Conservation (phyloP, 1,284 basidiomycete species). For the Microbotryum saponariae region DNA sequence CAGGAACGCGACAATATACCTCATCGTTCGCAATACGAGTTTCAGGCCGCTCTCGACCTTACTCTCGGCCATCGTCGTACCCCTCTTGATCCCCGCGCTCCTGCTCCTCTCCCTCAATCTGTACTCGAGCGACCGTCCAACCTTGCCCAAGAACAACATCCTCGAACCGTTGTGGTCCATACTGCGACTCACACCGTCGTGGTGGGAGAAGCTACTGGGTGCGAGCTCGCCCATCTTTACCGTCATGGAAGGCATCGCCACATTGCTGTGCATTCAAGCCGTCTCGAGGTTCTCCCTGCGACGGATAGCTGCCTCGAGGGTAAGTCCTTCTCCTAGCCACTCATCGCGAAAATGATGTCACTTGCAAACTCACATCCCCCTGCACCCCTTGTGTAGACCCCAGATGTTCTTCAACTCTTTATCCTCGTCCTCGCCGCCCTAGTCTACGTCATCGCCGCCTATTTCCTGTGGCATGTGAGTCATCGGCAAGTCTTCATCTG, state of each 20-base stretch:
- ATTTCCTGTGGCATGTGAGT: slow-evolving; percentile 34
- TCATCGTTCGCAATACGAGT: slow-evolving; percentile 34
- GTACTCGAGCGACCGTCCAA: slow-evolving; percentile 40
- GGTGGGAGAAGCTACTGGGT: slow-evolving; percentile 64
- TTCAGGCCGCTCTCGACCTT: slow-evolving; percentile 24
- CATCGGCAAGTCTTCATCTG: neutral
- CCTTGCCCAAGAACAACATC: slow-evolving; percentile 50
- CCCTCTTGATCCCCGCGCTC: slow-evolving; percentile 64
- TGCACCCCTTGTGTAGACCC: slow-evolving; percentile 48
- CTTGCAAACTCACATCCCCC: slow-evolving; percentile 56
- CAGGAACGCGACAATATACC: slow-evolving; percentile 30
- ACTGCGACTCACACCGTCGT: slow-evolving; percentile 46
- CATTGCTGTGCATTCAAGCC: slow-evolving; percentile 63
- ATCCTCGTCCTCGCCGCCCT: slow-evolving; percentile 23
- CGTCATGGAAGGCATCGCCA: slow-evolving; percentile 71
- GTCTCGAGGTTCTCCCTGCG: slow-evolving; percentile 65
- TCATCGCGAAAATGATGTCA: slow-evolving; percentile 35
- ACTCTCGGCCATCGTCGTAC: slow-evolving; percentile 26
- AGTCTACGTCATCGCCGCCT: slow-evolving; percentile 35
- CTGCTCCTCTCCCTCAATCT: slow-evolving; percentile 70
- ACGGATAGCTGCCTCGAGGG: slow-evolving; percentile 56
- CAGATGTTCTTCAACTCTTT: slow-evolving; percentile 46
- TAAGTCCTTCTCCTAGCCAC: slow-evolving; percentile 34
- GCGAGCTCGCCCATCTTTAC: slow-evolving; percentile 69
- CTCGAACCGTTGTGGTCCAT: slow-evolving; percentile 54